Evolutionary conservation across 768 basidiomycete species (phyloP), one percentile per base, ranked within the genome.

Genomic region (Auriscalpium microsporum): DNA sequence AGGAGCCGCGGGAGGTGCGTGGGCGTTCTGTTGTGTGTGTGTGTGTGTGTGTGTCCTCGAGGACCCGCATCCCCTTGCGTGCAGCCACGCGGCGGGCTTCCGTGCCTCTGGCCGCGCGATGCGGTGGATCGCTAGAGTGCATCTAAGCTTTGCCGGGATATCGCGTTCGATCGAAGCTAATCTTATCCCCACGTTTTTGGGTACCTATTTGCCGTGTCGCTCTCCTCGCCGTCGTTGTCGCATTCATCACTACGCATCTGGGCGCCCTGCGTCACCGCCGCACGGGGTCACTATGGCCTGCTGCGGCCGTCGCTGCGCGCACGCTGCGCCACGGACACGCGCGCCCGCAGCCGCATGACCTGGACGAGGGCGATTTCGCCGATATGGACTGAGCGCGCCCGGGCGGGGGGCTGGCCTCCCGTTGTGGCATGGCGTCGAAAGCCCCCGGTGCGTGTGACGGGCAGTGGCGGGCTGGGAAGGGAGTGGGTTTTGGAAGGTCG

Each of bases 341-440:
- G 4, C 28, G 5, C 28, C 28, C 7, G 28, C 62, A 94, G 87
- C 94, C 94, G 11, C 89, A 82, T 67, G 93, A 97, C 69, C 75
- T 97, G 69, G 95, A 97, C 66, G 90, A 90, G 58, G 92, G 93
- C 8, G 92, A 94, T 69, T 94, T 94, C 69, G 78, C 80, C 57
- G 87, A 86, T 57, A 71, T 84, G 74, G 84, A 86, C 64, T 88
- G 66, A 47, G 8, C 40, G 40, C 40, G 40, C 40, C 35, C 16
- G 49, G 23, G 16, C 2, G 21, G 35, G 49, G 13, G 49, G 46
- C 46, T 4, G 3, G 21, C 14, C 28, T 28, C 28, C 28, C 28
- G 28, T 28, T 28, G 2, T 28, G 28, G 28, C 28, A 4, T 28
- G 28, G 2, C 5, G 28, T 28, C 28, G 7, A 28, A 28, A 28